Base-by-base conservation (phyloP, 495 filamentous ascomycete genomes). In the Patellaria atrata region DNA sequence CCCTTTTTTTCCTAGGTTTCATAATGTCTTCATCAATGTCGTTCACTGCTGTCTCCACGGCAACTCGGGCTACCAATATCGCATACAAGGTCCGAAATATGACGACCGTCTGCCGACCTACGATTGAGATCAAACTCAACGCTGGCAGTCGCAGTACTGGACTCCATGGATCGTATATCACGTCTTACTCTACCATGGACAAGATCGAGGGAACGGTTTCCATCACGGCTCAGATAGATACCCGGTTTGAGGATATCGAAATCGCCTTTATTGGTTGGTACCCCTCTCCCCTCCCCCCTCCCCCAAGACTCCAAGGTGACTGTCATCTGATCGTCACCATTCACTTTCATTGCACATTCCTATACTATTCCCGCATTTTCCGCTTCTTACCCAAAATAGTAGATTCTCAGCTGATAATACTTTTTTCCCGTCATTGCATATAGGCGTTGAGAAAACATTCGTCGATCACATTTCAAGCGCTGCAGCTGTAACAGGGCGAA, bases 261-360 rank as follows among this genome's bases (percentile, higher is more conserved):
- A 86, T 97, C 49, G 62, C 78, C 1, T 72, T 97, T 27, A 70
- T 87, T 47, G 89, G 89, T 57, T 63, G 19, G 50, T 41, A 26
- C 5, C 20, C 10, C 14, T 7, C 25, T 23, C 13, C 12, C 27
- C 28, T 38, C 13, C 19, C n/a, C 8, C n/a, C 23, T 26, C n/a
- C n/a, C n/a, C n/a, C n/a, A n/a, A n/a, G n/a, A n/a, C n/a, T n/a
- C n/a, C n/a, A n/a, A n/a, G n/a, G n/a, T n/a, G n/a, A n/a, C n/a
- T n/a, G n/a, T n/a, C 11, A 25, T 13, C 14, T 11, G 15, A 22
- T 25, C 13, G 11, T 27, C 8, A 10, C 11, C 15, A n/a, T 18
- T 9, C n/a, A 40, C 29, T 3, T 4, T 1, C n/a, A 15, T 15
- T 26, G 26, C 26, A 40, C 30, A 26, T 9, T 8, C 8, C 8